Conservation (phyloP, 495 filamentous ascomycete genomes). For the Darksidea phi region DNA sequence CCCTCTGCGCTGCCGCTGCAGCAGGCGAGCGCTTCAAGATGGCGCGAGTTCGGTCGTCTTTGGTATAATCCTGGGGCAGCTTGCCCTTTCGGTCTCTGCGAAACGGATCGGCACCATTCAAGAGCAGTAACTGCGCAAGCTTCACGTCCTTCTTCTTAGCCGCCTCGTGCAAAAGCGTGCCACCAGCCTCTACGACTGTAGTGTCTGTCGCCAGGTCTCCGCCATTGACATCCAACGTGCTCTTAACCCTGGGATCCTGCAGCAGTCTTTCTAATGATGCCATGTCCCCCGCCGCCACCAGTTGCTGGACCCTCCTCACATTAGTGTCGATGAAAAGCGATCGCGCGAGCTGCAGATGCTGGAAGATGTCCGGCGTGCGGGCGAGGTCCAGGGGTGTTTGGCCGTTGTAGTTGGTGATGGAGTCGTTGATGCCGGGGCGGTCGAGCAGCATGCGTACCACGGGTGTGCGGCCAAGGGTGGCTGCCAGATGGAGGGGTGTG, state of each 20-base stretch:
- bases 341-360: slow-evolving; percentile 86
- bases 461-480: slow-evolving; percentile 72
- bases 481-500: slow-evolving; percentile 85
- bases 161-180: slow-evolving; percentile 90
- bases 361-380: slow-evolving; percentile 88
- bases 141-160: slow-evolving; percentile 80
- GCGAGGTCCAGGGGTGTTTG: slow-evolving; percentile 86
- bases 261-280: slow-evolving; percentile 73
- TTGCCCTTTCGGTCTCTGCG: slow-evolving; percentile 91
- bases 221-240: slow-evolving; percentile 83
- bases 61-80: slow-evolving; percentile 93
- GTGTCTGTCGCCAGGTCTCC: slow-evolving; percentile 82
- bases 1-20: slow-evolving; percentile 88
- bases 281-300: slow-evolving; percentile 72
- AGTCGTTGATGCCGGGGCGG: slow-evolving; percentile 79
- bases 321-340: slow-evolving; percentile 87
- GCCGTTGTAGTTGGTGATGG: slow-evolving; percentile 83
- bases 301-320: slow-evolving; percentile 73
- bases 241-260: slow-evolving; percentile 79
- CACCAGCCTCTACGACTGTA: slow-evolving; percentile 69
- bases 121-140: slow-evolving; percentile 81
- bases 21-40: slow-evolving; percentile 93
- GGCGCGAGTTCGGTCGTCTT: slow-evolving; percentile 81
- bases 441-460: slow-evolving; percentile 80
- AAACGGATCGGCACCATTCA: slow-evolving; percentile 98